phyloP scores from a whole-genome alignment of 768 basidiomycete species.

The Lentinula detonsa region DNA sequence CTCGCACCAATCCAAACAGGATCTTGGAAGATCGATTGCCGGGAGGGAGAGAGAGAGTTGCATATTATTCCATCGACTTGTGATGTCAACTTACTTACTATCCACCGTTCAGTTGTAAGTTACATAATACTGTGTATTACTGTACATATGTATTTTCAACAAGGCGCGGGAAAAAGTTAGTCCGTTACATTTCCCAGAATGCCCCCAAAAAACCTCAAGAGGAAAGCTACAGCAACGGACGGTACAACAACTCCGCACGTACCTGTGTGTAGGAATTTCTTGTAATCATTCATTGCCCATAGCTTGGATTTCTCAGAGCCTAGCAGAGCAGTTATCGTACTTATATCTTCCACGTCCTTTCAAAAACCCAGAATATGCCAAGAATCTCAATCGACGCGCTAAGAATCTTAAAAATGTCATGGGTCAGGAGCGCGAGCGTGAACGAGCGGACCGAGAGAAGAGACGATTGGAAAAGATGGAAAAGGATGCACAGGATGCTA shows the following conservation, averaged over 20 bases:
- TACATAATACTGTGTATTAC: too few species aligned
- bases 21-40: too few species aligned
- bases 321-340: constrained; percentile 73
- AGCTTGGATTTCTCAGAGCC: constrained; percentile 30
- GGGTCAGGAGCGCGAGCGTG: constrained; percentile 72
- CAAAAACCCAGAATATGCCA: constrained; percentile 67
- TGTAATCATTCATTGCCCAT: background rate
- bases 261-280: constrained; percentile 13
- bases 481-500: constrained; percentile 22
- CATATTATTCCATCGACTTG: too few species aligned
- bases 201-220: constrained; percentile 23
- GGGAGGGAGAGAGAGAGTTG: too few species aligned
- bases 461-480: constrained; percentile 42
- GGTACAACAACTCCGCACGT: constrained; percentile 9
- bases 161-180: background rate
- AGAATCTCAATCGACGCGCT: constrained; percentile 65
- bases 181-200: background rate
- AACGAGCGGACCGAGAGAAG: constrained; percentile 60
- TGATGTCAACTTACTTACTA: too few species aligned
- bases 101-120: too few species aligned
- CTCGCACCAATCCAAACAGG: too few species aligned
- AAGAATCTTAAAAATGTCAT: constrained; percentile 80
- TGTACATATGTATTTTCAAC: too few species aligned
- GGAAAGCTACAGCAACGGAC: constrained; percentile 9
- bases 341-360: constrained; percentile 67